Base-by-base conservation (phyloP, 2,329 filamentous ascomycete species). In the Chaetomiaceae sp. region DNA sequence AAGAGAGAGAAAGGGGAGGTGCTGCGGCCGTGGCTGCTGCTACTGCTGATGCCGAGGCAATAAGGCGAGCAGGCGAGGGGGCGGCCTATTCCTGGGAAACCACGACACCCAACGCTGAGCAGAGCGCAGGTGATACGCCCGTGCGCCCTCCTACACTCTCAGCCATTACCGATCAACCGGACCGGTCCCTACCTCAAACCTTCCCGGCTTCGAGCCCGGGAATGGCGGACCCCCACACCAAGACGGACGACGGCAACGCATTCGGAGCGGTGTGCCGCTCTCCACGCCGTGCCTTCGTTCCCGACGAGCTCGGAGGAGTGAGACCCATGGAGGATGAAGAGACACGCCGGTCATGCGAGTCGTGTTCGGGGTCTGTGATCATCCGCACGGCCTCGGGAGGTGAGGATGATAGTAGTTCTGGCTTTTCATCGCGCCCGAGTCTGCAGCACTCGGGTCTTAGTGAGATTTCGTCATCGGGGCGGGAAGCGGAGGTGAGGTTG, bases 401-500 rank as follows among this genome's bases (percentile, higher is more conserved):
- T n/a, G n/a, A n/a, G n/a, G n/a, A n/a, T n/a, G n/a, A 27, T 9
- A 27, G 48, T 8, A 62, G 52, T 23, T 53, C n/a, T n/a, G n/a
- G n/a, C n/a, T n/a, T n/a, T n/a, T n/a, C 63, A n/a, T 56, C 57
- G 25, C 49, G 52, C 3, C 41, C 48, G 16, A 61, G 55, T 36
- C 16, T 53, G 16, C 53, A 54, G 42, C 38, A 27, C 13, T 56
- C 56, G 5, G 42, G 27, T 41, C 30, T 53, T 10, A 51, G 40
- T 27, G 53, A 53, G 32, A 9, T 42, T 10, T 54, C 56, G 11
- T 51, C 51, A 9, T 27, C 34, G 13, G 53, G 61, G 11, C 62
- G 66, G 20, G 67, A 65, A 27, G 64, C 67, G 7, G 65, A 44
- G 27, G 3, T 36, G 33, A 18, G 20, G n/a, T 6, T 27, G 20